Evolutionary conservation across 2,329 filamentous ascomycete genomes (phyloP).

Genomic region (Xylariaceae sp.): DNA sequence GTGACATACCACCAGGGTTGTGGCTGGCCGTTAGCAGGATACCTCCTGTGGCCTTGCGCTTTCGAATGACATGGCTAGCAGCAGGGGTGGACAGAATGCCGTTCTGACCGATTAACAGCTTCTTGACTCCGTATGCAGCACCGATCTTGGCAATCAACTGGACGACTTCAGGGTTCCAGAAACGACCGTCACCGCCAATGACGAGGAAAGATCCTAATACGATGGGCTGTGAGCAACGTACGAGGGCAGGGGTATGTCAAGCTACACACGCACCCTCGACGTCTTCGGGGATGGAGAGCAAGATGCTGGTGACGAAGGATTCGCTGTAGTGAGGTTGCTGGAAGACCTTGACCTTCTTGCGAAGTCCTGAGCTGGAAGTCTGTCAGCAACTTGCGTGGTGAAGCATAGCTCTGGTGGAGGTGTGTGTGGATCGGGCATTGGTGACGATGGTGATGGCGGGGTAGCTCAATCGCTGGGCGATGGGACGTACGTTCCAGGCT

Average conservation of each 20-base stretch:
- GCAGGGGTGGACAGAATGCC: constrained; percentile 96
- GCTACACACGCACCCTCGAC: constrained; percentile 59
- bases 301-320: constrained; percentile 88
- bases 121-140: constrained; percentile 97
- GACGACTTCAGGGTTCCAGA: constrained; percentile 94
- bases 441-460: constrained; percentile 28
- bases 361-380: constrained; percentile 78
- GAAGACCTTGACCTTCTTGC: constrained; percentile 98
- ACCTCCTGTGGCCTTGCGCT: constrained; percentile 91
- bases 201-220: constrained; percentile 72
- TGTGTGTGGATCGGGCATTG: constrained; percentile 3
- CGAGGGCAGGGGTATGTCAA: background rate
- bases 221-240: constrained; percentile 7
- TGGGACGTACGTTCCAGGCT: constrained; percentile 92
- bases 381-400: constrained; percentile 13
- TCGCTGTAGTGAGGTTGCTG: constrained; percentile 95
- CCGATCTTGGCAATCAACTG: constrained; percentile 97
- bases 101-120: constrained; percentile 92
- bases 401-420: background rate
- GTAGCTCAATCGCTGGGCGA: constrained; percentile 27
- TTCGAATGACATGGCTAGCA: constrained; percentile 92
- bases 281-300: constrained; percentile 94
- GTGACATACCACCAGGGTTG: constrained; percentile 83
- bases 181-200: constrained; percentile 95
- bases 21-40: constrained; percentile 96